Percentiles rank a stretch among this genome's conserved stretches.
Evolutionary conservation across 371 early-diverging fungal genomes (phyloP).

Genomic region (Mucor racemosus): DNA sequence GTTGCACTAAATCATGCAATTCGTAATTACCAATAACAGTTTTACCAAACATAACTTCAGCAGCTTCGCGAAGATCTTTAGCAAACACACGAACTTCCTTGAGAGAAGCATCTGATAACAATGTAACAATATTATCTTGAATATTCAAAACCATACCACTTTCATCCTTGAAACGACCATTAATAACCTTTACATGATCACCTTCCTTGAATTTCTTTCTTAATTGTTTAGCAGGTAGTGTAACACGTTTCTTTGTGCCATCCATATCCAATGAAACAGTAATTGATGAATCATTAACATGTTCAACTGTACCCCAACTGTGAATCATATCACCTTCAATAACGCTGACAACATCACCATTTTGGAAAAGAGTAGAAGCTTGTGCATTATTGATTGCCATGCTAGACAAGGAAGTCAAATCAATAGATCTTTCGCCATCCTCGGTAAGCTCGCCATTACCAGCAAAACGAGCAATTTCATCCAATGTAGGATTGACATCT

Average conservation of each 20-base stretch:
- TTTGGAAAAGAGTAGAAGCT: constrained; percentile 60
- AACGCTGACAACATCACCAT: constrained; percentile 92
- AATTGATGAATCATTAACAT: constrained; percentile 68
- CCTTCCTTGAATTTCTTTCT: constrained; percentile 89
- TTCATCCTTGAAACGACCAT: constrained; percentile 85
- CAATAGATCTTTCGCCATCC: constrained; percentile 60
- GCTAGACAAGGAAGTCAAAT: constrained; percentile 53
- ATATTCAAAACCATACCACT: constrained; percentile 90
- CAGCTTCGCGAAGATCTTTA: constrained; percentile 84
- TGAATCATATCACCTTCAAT: constrained; percentile 90
- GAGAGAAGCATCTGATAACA: constrained; percentile 79
- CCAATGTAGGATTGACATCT: constrained; percentile 88
- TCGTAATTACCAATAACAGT: constrained; percentile 70
- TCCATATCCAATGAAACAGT: constrained; percentile 62
- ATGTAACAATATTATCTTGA: constrained; percentile 76
- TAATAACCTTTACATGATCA: constrained; percentile 93
- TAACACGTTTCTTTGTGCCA: constrained; percentile 53
- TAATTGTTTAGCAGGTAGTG: constrained; percentile 67
- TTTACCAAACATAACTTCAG: constrained; percentile 53
- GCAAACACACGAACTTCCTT: constrained; percentile 84
- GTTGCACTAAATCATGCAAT: constrained; percentile 84
- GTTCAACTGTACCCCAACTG: constrained; percentile 78
- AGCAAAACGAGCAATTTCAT: constrained; percentile 91
- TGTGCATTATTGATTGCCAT: constrained; percentile 52
- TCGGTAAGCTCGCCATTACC: constrained; percentile 67